Evolutionary conservation across 2,329 filamentous ascomycete species (phyloP), one percentile per base, ranked within the genome.

Genomic region (Pseudogymnoascus pannorum): DNA sequence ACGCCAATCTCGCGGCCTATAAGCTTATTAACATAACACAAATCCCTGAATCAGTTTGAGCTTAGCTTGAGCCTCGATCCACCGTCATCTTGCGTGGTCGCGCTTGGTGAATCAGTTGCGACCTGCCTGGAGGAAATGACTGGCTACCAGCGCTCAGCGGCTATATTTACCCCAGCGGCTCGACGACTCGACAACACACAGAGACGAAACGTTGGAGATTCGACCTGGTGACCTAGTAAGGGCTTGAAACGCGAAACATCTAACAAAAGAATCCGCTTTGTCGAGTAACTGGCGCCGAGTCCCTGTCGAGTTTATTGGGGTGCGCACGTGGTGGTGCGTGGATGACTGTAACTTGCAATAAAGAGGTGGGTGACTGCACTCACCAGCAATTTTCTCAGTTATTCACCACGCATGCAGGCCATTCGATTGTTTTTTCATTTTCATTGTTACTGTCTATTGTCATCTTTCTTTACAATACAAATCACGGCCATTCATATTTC

Each of bases 391-490:
- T 22, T n/a, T 42, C 38, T 42, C 38, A 42, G 38, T 42, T 42
- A 22, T 18, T 11, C 38, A 42, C 38, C 38, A 42, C 38, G 38
- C 38, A 42, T 42, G 38, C 38, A 42, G 38, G 38, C 38, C 38
- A 42, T 42, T 42, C 38, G 38, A 42, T 42, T 42, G 38, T 42
- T 42, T 59, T 59, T 29, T 18, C 31, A 44, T 40, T 40, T 18
- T 59, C 58, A 59, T 40, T 60, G 24, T 40, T 60, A 44, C 26
- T 48, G 31, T 61, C 22, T 20, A 22, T 57, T 29, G 24, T 61
- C 48, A 24, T 33, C 5, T 16, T 58, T 48, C 14, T 5, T 42
- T 42, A 42, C 38, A 42, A 42, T 42, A 42, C 38, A 35, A 29
- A 57, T 57, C 31, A 29, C 31, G 51, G 51, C 51, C 26, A 57